phyloP scores from a whole-genome alignment of 164 flowering plant genomes.

The Umbellularia californica region DNA sequence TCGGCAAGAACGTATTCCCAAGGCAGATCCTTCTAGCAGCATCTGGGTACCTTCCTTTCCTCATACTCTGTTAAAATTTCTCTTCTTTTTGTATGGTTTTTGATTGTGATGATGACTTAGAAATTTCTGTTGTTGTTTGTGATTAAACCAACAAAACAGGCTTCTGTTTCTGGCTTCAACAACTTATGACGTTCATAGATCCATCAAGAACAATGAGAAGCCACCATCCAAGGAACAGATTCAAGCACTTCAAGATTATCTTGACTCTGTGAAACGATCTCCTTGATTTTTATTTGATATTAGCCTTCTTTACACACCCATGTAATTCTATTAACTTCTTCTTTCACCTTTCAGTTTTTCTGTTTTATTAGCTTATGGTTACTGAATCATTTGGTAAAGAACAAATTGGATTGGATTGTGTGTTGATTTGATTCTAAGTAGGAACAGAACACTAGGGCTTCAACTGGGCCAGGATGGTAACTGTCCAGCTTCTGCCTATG shows the following conservation, averaged over 20 bases:
- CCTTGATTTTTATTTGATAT: slow-evolving; percentile 10
- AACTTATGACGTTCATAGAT: slow-evolving; percentile 34
- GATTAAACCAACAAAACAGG: slow-evolving; percentile 8
- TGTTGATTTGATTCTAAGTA: no score
- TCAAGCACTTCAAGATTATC: slow-evolving; percentile 29
- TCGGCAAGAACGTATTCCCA: slow-evolving; percentile 28
- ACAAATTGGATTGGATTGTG: no score
- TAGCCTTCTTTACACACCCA: no score
- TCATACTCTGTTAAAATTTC: not conserved
- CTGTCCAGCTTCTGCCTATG: no score
- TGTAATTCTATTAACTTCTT: no score
- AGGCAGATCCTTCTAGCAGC: slow-evolving; percentile 27
- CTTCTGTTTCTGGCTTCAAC: slow-evolving; percentile 28
- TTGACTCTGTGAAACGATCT: slow-evolving; percentile 18
- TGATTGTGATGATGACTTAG: not conserved
- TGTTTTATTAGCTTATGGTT: no score
- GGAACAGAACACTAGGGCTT: no score
- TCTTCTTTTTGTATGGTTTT: not conserved
- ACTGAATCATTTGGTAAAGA: no score
- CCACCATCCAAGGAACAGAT: slow-evolving; percentile 34
- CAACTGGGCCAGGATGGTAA: no score
- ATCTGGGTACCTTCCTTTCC: slow-evolving; percentile 20
- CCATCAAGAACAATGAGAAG: slow-evolving; percentile 31
- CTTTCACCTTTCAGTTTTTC: no score
- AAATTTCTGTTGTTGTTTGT: not conserved